These are phyloP conservation scores for Voacanga thouarsii DNA, from an alignment of 257 asterid species.

Conservation along the genomic window DNA sequence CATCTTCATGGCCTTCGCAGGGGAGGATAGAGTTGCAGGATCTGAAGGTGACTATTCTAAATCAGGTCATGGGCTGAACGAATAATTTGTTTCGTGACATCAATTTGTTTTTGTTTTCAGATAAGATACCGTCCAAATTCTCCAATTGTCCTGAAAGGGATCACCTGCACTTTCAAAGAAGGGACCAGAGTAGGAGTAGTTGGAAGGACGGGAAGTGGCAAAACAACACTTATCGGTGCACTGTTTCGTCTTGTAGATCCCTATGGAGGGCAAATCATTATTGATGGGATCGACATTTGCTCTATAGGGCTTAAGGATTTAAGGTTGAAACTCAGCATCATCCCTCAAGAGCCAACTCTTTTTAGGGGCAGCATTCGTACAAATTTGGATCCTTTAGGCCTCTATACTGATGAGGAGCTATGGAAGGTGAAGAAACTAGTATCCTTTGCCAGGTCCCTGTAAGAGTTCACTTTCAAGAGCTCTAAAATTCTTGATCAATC, in stretches of 20 bases:
- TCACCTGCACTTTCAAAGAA: slow-evolving; percentile 65
- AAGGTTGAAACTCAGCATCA: slow-evolving; percentile 65
- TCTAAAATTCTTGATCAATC: background rate
- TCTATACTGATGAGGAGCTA: slow-evolving; percentile 61
- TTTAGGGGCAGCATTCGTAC: slow-evolving; percentile 67
- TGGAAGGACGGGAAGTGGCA: slow-evolving; percentile 92
- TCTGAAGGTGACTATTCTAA: slow-evolving; percentile 40
- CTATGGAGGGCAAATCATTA: slow-evolving; percentile 40
- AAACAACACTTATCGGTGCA: slow-evolving; percentile 68
- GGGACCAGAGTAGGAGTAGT: slow-evolving; percentile 71
- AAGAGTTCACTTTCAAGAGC: background rate
- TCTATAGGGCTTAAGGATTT: slow-evolving; percentile 69
- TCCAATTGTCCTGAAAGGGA: slow-evolving; percentile 72
- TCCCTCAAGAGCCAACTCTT: slow-evolving; percentile 89
- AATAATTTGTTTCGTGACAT: background rate
- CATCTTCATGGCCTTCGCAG: slow-evolving; percentile 59
- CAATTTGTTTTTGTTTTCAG: slow-evolving; percentile 27
- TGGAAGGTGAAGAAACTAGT: slow-evolving; percentile 50
- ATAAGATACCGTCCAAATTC: slow-evolving; percentile 68
- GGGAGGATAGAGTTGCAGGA: slow-evolving; percentile 61
- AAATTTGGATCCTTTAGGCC: slow-evolving; percentile 76
- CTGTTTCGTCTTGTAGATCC: slow-evolving; percentile 86
- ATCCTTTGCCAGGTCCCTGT: too few species aligned
- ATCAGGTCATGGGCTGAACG: background rate
- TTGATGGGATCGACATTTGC: slow-evolving; percentile 67